phyloP scores from a whole-genome alignment of 305 asterid genomes.

The Fraxinus xanthoxyloides region DNA sequence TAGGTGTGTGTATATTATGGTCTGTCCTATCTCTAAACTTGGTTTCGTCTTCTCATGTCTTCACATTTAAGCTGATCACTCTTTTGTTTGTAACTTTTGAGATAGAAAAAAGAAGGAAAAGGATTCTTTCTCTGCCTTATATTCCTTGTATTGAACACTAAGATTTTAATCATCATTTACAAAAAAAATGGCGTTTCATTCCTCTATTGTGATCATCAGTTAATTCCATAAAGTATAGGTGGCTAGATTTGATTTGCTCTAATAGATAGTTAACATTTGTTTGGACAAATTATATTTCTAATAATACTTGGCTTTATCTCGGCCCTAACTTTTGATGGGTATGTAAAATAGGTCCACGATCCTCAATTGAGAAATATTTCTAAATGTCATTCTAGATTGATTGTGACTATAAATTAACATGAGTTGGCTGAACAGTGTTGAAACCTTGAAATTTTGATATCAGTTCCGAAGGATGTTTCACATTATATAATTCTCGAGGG shows the following conservation, averaged over 20 bases:
- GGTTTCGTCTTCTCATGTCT: background rate
- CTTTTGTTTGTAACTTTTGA: background rate
- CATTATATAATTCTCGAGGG: background rate
- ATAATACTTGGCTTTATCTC: background rate
- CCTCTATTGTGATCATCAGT: background rate
- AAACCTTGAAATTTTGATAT: background rate
- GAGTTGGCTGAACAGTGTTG: background rate
- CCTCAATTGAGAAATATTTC: background rate
- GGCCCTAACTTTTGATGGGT: conserved; percentile 1
- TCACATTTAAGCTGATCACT: too few relatives aligned
- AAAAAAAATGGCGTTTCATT: background rate
- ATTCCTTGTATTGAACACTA: background rate
- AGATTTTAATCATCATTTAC: background rate
- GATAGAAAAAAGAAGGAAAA: background rate
- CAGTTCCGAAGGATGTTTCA: background rate
- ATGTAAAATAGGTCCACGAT: background rate
- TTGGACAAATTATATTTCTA: background rate
- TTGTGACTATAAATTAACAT: background rate
- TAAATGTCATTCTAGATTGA: background rate
- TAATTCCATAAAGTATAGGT: background rate
- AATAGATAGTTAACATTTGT: background rate
- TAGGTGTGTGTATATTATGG: background rate
- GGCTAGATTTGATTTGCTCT: background rate
- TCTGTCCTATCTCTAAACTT: background rate
- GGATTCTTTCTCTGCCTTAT: background rate